These are phyloP conservation scores for Backusella parvicylindrica DNA, from an alignment of 192 early-diverging fungal species.

Conservation along the genomic window DNA sequence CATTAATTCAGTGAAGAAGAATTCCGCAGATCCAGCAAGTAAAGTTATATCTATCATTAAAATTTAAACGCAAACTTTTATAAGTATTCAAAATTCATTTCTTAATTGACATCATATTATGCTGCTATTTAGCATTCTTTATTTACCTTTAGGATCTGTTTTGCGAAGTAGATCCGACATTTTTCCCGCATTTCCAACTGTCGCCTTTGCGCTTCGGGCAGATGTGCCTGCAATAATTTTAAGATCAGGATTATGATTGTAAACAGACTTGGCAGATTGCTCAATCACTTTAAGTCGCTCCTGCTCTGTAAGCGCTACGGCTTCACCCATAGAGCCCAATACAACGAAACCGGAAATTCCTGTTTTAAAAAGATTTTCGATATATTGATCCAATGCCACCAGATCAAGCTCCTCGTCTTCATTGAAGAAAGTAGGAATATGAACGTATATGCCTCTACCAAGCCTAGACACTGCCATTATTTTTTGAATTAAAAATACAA, in stretches of 20 bases:
- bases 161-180: constrained; percentile 27
- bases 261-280: constrained; percentile 15
- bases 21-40: constrained; percentile 37
- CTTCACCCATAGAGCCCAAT: constrained; percentile 34
- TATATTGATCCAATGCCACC: constrained; percentile 27
- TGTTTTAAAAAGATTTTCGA: constrained; percentile 21
- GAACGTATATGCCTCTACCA: constrained; percentile 28
- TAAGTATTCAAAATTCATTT: neutral
- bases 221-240: constrained; percentile 29
- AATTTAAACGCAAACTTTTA: neutral
- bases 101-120: neutral
- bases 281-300: constrained; percentile 23
- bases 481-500: neutral
- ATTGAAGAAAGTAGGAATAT: constrained; percentile 35
- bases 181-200: constrained; percentile 38
- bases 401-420: constrained; percentile 37
- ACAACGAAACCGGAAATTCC: constrained; percentile 35
- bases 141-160: constrained; percentile 18
- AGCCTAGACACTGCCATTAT: constrained; percentile 6
- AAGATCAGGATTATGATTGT: constrained; percentile 16
- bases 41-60: constrained; percentile 26
- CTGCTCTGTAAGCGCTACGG: constrained; percentile 28
- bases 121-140: neutral
- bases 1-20: constrained; percentile 32
- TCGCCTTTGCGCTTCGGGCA: constrained; percentile 22